phyloP scores from a whole-genome alignment of 2,329 filamentous ascomycete genomes.

The Cladosporium sp. region DNA sequence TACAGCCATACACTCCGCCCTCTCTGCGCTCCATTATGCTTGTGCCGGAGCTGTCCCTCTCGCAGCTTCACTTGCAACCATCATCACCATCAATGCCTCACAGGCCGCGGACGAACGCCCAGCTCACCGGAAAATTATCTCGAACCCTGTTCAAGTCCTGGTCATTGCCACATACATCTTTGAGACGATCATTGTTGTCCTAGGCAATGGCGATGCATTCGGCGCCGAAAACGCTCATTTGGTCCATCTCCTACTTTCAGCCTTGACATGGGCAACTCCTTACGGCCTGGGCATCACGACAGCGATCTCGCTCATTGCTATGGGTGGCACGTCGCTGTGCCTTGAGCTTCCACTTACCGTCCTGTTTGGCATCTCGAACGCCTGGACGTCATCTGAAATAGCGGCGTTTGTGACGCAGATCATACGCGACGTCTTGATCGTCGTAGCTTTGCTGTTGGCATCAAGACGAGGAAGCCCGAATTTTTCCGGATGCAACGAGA shows the following conservation, averaged over 20 bases:
- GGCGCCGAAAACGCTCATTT: constrained; percentile 34
- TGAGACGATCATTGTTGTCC: constrained; percentile 31
- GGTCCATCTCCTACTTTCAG: constrained; percentile 30
- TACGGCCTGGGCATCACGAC: not conserved
- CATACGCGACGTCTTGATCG: not conserved
- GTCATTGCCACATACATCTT: constrained; percentile 20
- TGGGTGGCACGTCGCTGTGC: not conserved
- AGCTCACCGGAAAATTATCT: not conserved
- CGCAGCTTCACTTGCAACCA: not conserved
- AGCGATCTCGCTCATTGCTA: not conserved
- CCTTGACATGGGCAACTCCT: constrained; percentile 5
- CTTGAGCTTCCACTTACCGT: constrained; percentile 1
- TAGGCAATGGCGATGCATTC: constrained; percentile 39
- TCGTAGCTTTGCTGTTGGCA: not conserved
- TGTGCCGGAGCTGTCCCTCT: not conserved
- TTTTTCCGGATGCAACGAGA: not conserved
- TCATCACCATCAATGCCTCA: not conserved
- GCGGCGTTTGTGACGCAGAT: not conserved
- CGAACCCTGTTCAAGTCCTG: not conserved
- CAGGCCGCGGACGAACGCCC: not conserved
- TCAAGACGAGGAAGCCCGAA: not conserved
- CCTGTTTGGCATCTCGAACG: not conserved
- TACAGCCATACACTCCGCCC: not conserved
- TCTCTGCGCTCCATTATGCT: constrained; percentile 12
- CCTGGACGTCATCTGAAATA: not conserved